A percentile compares a stretch with the other conserved stretches of the same genome.
These are phyloP conservation scores for Stephania yunnanensis DNA, from an alignment of 164 flowering plant species.

Conservation along the genomic window DNA sequence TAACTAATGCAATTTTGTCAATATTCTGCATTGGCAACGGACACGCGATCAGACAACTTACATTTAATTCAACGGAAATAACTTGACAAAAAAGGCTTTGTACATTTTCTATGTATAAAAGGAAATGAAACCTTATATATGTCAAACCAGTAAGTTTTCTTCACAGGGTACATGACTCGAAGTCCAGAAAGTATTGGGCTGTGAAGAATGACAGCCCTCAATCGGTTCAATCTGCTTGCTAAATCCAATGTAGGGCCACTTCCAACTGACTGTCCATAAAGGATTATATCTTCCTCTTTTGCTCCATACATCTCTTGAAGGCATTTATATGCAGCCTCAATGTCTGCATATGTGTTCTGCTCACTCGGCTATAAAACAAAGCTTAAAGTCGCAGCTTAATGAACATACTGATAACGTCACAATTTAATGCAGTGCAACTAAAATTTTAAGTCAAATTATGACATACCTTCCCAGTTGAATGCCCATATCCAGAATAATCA, in stretches of 20 bases:
- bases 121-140: conserved; percentile 60
- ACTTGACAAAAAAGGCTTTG: neutral
- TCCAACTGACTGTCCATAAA: conserved; percentile 91
- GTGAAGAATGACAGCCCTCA: conserved; percentile 86
- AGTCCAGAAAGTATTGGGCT: conserved; percentile 83
- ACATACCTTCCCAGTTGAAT: conserved; percentile 83
- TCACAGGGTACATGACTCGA: conserved; percentile 85
- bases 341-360: conserved; percentile 78
- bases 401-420: neutral
- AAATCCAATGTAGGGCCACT: conserved; percentile 86
- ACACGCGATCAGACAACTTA: neutral
- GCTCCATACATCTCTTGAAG: conserved; percentile 61
- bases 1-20: conserved; percentile 38
- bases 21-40: conserved; percentile 55
- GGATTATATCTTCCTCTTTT: conserved; percentile 71
- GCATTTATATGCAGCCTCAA: conserved; percentile 82
- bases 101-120: neutral
- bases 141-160: conserved; percentile 79
- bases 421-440: neutral
- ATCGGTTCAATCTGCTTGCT: conserved; percentile 48
- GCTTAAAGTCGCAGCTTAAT: neutral
- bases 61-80: neutral
- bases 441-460: neutral
- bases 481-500: conserved; percentile 89
- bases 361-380: conserved; percentile 55